Evolutionary conservation across 108 stramenopile genomes (phyloP).

Genomic region (Aurantiochytrium sp.): DNA sequence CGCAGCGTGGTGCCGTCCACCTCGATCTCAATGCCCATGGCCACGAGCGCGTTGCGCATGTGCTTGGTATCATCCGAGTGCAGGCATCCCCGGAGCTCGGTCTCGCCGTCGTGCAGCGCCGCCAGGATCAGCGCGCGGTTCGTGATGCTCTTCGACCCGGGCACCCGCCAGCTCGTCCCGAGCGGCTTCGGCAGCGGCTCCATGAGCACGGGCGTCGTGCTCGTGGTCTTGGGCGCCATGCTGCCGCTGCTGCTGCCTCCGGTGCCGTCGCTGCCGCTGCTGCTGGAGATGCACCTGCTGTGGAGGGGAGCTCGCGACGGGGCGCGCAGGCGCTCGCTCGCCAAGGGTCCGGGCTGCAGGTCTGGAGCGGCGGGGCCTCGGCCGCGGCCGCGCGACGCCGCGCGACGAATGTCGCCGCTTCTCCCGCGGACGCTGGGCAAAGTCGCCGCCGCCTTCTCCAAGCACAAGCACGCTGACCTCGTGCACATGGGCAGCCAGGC

Average conservation of each 20-base stretch:
- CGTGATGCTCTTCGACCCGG: slow-evolving; percentile 30
- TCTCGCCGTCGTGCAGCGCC: background rate
- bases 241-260: too few relatives aligned
- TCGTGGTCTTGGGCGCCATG: background rate
- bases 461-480: too few relatives aligned
- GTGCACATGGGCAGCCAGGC: too few relatives aligned
- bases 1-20: background rate
- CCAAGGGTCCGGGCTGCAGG: too few relatives aligned
- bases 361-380: too few relatives aligned
- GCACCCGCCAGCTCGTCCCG: background rate
- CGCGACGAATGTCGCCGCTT: too few relatives aligned
- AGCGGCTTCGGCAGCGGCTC: background rate
- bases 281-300: too few relatives aligned
- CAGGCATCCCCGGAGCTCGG: background rate
- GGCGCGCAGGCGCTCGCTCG: too few relatives aligned
- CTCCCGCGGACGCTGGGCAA: too few relatives aligned
- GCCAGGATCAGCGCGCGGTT: slow-evolving; percentile 38
- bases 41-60: slow-evolving; percentile 24
- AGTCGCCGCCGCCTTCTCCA: too few relatives aligned
- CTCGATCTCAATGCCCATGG: background rate
- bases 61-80: slow-evolving; percentile 34
- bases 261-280: too few relatives aligned
- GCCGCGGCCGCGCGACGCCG: too few relatives aligned
- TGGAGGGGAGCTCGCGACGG: background rate
- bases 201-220: background rate